Evolutionary conservation across 2,329 filamentous ascomycete genomes (phyloP).

Genomic region (Colletotrichum paranaense): DNA sequence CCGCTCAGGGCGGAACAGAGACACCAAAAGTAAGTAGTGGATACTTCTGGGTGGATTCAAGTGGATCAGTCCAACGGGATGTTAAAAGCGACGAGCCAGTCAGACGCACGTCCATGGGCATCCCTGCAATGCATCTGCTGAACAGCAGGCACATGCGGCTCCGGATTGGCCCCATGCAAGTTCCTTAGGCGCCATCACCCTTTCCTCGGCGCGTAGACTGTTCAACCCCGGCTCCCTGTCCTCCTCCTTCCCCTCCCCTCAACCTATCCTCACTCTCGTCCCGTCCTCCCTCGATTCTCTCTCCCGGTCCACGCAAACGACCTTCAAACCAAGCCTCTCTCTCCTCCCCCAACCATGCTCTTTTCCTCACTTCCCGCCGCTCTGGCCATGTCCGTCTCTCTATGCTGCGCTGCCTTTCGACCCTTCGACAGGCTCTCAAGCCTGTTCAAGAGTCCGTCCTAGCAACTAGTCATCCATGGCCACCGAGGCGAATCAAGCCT

Average conservation of each 20-base stretch:
- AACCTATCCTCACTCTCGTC: not conserved
- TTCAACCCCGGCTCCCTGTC: slow-evolving; percentile 34
- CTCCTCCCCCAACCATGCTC: slow-evolving; percentile 26
- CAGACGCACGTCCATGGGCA: not conserved
- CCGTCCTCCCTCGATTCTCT: slow-evolving; percentile 1
- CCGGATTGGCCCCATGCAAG: slow-evolving; percentile 38
- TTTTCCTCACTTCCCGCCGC: slow-evolving; percentile 29
- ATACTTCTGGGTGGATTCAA: not conserved
- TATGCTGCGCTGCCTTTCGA: not conserved
- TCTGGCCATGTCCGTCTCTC: not conserved
- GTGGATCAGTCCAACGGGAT: slow-evolving; percentile 30
- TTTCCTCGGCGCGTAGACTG: slow-evolving; percentile 38
- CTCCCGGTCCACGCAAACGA: not conserved
- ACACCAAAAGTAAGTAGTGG: slow-evolving; percentile 9
- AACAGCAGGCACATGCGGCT: slow-evolving; percentile 38
- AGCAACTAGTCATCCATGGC: slow-evolving; percentile 14
- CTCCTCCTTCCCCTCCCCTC: slow-evolving; percentile 3
- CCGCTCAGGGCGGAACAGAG: not conserved
- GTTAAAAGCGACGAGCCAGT: slow-evolving; percentile 34
- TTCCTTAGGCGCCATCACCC: slow-evolving; percentile 38
- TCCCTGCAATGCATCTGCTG: slow-evolving; percentile 33
- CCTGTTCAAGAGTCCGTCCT: slow-evolving; percentile 11
- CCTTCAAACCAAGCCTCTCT: not conserved
- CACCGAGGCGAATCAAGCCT: slow-evolving; percentile 27
- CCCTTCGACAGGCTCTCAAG: slow-evolving; percentile 28